Base-by-base conservation (phyloP, 345 rosid species). In the Aquilaria malaccensis region DNA sequence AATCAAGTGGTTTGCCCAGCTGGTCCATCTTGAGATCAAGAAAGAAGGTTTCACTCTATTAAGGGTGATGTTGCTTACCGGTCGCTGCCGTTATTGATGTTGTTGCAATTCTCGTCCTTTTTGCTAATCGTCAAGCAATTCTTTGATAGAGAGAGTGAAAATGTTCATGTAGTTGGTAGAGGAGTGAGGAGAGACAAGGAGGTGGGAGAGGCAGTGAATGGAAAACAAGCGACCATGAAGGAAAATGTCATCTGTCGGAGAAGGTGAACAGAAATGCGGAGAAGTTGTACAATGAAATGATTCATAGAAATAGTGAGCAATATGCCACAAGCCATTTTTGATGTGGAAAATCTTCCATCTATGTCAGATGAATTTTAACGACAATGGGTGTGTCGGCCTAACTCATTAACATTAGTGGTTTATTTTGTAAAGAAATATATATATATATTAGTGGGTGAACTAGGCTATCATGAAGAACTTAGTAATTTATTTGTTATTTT, bases 171-270 rank as follows among this genome's bases (percentile, higher is more conserved):
- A 93, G 48, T 85, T 77, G 6, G 83, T 79, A 47, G 98, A 87
- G 32, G 89, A 76, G 55, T 96, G 80, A 9, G 95, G 87, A 70
- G 98, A 86, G 13, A 73, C 73, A 1, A 96, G 95, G 22, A 83
- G 92, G 72, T 86, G 95, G 45, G 99, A 81, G 61, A 83, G 85
- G 71, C 83, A 80, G 41, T 85, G 91, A 46, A 87, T 97, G 61
- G 98, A 95, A n/a, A 93, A 92, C 69, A 93, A 82, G 65, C 89
- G 97, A 43, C 99, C 99, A 61, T 89, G 97, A 74, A 92, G 89
- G 94, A 92, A 92, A 74, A 92, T 92, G 51, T 92, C 98, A 74
- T 92, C 96, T 0, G 98, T 97, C 0, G 98, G 97, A 10, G 97
- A 78, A 22, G 22, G 22, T 22, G 15, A 15, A 15, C 15, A 15